Base-by-base conservation (phyloP, 164 flowering plant genomes). In the Stephania japonica region DNA sequence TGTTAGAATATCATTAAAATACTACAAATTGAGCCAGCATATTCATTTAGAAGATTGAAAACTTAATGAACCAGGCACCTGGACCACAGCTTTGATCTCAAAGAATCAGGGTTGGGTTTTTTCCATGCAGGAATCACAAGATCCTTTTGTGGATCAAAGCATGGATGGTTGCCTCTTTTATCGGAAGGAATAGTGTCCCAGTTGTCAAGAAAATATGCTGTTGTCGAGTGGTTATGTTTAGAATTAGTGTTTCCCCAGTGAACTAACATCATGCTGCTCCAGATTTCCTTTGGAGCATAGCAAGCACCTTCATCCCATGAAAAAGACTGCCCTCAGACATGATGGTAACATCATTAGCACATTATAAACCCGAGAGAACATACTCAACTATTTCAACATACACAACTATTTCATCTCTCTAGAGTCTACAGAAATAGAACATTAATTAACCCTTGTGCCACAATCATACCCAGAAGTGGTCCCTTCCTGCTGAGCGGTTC, bases 231-330 rank as follows among this genome's bases (percentile, higher is more conserved):
- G 62, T 91, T 93, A 78, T 95, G 97, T 85, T 91, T 95, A 72
- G 92, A 83, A 75, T 95, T 95, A 68, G 99, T 93, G 79, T 95
- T 95, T 38, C 99, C 99, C 99, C 99, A 95, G 78, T 95, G 99
- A 75, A 93, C 98, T 83, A 95, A 81, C 99, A 95, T 95, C 97
- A 89, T 95, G 82, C 99, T 95, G 80, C 83, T 88, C 98, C 99
- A 90, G 75, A 95, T 95, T 84, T 95, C 99, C 85, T 95, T 95
- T 5, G 99, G 99, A 64, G 99, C 99, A 86, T 88, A 93, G 85
- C 99, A 95, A 81, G 99, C 98, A 86, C 99, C 97, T 90, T 95
- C 99, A 86, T 95, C 99, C 99, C 99, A 95, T 72, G 97, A 86
- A 86, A 95, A 95, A 78, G 78, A 90, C 99, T 95, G 91, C 89